Base-by-base conservation (phyloP, 352 stramenopile genomes). In the Phytopythium boreale region DNA sequence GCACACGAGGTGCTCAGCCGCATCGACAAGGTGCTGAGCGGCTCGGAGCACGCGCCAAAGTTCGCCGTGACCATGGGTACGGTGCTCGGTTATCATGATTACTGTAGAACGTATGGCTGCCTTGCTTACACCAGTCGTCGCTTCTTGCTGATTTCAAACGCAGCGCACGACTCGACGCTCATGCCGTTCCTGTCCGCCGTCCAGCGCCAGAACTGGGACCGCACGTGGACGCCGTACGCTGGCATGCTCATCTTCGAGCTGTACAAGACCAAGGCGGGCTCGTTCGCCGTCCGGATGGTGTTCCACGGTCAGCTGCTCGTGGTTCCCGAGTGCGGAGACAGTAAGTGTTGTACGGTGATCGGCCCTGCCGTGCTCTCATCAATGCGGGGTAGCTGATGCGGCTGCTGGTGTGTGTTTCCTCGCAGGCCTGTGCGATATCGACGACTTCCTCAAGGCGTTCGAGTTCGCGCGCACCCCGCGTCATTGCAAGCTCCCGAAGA, bases 171-270 rank as follows among this genome's bases (percentile, higher is more conserved):
- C 71, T 93, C 85, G 68, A 95, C 87, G 4, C 80, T 95, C 66
- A 95, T 95, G 85, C 87, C 87, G 19, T 84, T 95, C 50, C 64
- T 95, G 34, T 84, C 87, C 31, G 79, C 81, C 14, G 73, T 89
- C 34, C 73, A 86, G 47, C 86, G 83, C 39, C 63, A 88, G 17
- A 87, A 92, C 27, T 95, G 87, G 87, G 78, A 93, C 51, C 80
- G 83, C 63, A 88, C 77, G 34, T 95, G 87, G 87, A 94, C 87
- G 36, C 85, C 87, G 27, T 95, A 95, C 67, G 87, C 87, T 15
- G 84, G 81, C 22, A 76, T 92, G 74, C 69, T 95, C 46, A 63
- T 74, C 27, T 77, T 93, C 29, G 87, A 95, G 71, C 50, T 95
- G 0, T 95, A 95, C 83, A 92, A 90, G 78, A 80, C 76, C 5